These are phyloP conservation scores for Rhododendron williamsianum DNA, from an alignment of 148 eudicot genomes.

Conservation along the genomic window DNA sequence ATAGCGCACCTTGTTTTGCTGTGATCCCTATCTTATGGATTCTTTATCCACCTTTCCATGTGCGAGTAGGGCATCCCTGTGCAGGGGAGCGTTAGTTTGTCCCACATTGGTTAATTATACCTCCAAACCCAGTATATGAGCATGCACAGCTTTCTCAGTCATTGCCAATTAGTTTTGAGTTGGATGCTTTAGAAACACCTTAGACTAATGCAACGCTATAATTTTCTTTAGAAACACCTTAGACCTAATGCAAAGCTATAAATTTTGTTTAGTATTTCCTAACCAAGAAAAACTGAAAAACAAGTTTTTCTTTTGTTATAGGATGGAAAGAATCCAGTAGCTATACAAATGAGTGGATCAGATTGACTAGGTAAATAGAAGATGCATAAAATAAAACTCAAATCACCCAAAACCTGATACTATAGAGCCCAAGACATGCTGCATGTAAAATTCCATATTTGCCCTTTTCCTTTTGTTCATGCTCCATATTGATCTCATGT, in stretches of 20 bases:
- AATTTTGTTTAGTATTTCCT: neutral
- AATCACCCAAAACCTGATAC: neutral
- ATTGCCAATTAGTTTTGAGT: too few relatives aligned
- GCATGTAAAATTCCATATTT: neutral
- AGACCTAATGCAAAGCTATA: neutral
- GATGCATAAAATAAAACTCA: neutral
- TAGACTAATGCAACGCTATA: too few relatives aligned
- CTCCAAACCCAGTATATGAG: neutral
- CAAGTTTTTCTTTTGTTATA: neutral
- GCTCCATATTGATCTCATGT: neutral
- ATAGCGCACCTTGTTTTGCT: neutral
- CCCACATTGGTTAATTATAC: neutral
- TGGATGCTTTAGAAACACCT: too few relatives aligned
- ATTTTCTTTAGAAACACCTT: too few relatives aligned
- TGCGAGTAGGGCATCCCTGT: neutral
- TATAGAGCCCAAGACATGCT: neutral
- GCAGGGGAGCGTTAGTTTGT: neutral
- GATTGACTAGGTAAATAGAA: neutral
- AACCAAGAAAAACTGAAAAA: neutral
- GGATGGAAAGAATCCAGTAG: neutral
- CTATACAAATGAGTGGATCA: neutral
- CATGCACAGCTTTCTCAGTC: too few relatives aligned
- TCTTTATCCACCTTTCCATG: neutral
- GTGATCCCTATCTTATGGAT: neutral
- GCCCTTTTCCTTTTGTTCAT: neutral